Base-by-base conservation (phyloP, 495 filamentous ascomycete species). In the Astrothelium macrocarpum region DNA sequence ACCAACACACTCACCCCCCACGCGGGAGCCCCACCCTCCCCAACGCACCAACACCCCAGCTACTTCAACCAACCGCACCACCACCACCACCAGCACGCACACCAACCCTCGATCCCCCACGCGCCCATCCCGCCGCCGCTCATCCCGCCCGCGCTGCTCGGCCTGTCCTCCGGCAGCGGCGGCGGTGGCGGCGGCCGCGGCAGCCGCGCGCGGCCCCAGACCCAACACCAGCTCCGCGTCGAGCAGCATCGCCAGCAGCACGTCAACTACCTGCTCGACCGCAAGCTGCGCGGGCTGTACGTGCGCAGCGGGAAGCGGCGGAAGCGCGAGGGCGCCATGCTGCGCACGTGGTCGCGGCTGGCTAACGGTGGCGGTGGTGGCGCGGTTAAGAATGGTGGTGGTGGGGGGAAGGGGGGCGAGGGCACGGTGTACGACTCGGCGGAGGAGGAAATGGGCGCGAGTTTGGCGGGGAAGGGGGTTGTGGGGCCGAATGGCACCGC, bases 221-320 rank as follows among this genome's bases (percentile, higher is more conserved):
- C 94, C 0, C 88, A 90, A 11, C 94, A 98, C 73, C 94, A 98
- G 70, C 79, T 95, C 32, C 94, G 92, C 9, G 89, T 97, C 2
- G 90, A 96, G 68, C 84, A 87, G 56, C 96, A 96, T 71, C 83
- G 95, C 10, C 88, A 86, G 42, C 86, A 94, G 73, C 87, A 90
- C 16, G 89, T 96, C 46, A 88, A 96, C 60, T 90, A 94, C 69
- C 86, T 94, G 53, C 82, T 98, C 32, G 84, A 89, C 67, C 85
- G 88, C 23, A 89, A 78, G 36, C 76, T 86, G 2, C 82, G 88
- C 14, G 85, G 79, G 71, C 70, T 66, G 56, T 74, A 71, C 46
- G 63, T 66, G 32, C 61, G 59, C 1, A 65, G 66, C 2, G 66
- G 65, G 25, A 60, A 65, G 2, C 46, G 60, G 65, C 86, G 85